phyloP scores from a whole-genome alignment of 176 grass and related monocot species.

The Ampelocalamus luodianensis region DNA sequence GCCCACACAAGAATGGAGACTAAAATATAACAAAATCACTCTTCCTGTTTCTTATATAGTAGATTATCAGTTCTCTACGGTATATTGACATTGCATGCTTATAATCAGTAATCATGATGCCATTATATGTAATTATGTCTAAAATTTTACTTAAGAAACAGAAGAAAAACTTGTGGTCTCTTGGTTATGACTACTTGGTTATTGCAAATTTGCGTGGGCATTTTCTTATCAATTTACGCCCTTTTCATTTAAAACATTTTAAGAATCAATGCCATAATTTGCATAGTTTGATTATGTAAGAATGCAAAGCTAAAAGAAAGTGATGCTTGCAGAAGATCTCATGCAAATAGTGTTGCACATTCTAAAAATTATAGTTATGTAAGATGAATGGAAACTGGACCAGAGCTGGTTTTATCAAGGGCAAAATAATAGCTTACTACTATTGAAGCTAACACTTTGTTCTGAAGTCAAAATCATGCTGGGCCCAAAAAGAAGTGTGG shows the following conservation, averaged over 20 bases:
- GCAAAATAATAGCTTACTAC: not conserved
- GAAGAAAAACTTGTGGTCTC: not conserved
- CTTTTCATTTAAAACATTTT: not conserved
- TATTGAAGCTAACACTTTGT: not conserved
- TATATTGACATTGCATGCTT: not conserved
- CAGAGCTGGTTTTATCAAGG: not conserved
- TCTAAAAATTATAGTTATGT: not conserved
- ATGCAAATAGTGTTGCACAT: conserved; percentile 2
- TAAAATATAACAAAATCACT: not conserved
- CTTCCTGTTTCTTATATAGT: not conserved
- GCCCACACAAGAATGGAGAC: not conserved
- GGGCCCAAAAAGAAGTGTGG: not conserved
- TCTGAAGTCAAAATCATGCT: not conserved
- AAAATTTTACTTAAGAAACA: not conserved
- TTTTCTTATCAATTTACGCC: not conserved
- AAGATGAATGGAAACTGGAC: not conserved
- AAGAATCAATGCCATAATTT: not conserved
- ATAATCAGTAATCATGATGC: not conserved
- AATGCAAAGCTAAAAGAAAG: not conserved
- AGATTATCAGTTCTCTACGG: not conserved
- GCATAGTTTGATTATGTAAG: not conserved
- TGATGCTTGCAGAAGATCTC: not conserved
- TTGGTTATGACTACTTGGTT: not conserved
- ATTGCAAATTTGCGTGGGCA: not conserved
- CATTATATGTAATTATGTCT: not conserved